A percentile compares a stretch with the other conserved stretches of the same genome.
These are phyloP conservation scores for Moelleriella libera DNA, from an alignment of 2,329 filamentous ascomycete species.

Conservation along the genomic window DNA sequence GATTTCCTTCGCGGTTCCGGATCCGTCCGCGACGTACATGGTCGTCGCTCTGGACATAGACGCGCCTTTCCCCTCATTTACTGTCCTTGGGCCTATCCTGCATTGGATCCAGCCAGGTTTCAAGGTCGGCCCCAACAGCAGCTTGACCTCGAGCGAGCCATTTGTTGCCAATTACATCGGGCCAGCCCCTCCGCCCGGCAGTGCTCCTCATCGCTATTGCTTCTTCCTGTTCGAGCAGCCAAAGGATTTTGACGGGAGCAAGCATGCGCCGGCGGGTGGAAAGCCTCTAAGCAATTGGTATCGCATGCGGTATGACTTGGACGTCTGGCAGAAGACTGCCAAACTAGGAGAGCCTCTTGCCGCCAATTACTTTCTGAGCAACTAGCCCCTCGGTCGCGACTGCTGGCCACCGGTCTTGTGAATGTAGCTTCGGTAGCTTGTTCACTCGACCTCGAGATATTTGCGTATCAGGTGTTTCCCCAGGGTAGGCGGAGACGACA, in stretches of 20 bases:
- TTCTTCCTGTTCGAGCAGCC: conserved; percentile 36
- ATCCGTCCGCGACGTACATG: conserved; percentile 15
- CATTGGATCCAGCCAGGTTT: conserved; percentile 30
- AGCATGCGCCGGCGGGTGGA: conserved; percentile 18
- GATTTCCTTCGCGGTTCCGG: not conserved
- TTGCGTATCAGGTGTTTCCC: no score
- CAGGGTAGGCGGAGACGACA: no score
- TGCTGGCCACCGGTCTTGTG: not conserved
- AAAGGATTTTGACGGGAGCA: conserved; percentile 4
- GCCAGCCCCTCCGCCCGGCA: conserved; percentile 29
- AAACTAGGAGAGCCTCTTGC: conserved; percentile 21
- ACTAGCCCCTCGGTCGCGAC: not conserved
- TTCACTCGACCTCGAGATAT: no score
- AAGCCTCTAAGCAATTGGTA: conserved; percentile 17
- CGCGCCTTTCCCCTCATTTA: conserved; percentile 26
- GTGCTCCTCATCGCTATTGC: conserved; percentile 31
- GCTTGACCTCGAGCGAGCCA: conserved; percentile 5
- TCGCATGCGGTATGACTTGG: conserved; percentile 28
- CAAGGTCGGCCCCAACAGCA: conserved; percentile 2
- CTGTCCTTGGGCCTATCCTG: conserved; percentile 27
- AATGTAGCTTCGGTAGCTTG: no score
- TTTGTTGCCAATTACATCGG: conserved; percentile 26
- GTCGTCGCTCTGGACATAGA: conserved; percentile 30
- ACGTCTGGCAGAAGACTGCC: conserved; percentile 29
- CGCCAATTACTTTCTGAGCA: conserved; percentile 7